Conservation (phyloP, 257 asterid genomes). For the Eustoma russellianum region DNA sequence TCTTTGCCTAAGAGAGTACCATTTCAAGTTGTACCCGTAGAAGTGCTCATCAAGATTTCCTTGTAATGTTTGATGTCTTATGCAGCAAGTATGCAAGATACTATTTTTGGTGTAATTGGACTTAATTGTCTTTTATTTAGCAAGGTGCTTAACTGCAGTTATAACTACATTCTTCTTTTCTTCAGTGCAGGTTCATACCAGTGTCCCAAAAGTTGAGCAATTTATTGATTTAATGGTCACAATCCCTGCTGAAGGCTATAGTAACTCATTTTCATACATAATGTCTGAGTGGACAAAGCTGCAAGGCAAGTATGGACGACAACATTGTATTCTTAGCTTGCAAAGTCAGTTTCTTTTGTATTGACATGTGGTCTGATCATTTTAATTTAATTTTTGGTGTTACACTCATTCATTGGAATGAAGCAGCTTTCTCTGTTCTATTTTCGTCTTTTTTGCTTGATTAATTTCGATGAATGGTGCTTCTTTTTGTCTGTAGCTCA, state of each 20-base stretch:
- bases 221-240: slow-evolving; percentile 75
- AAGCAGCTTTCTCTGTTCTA: no score
- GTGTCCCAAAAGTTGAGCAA: slow-evolving; percentile 71
- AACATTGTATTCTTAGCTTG: slow-evolving; percentile 1
- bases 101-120: background rate
- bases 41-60: background rate
- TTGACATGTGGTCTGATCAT: background rate
- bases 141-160: slow-evolving; percentile 6
- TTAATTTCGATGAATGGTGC: no score
- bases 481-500: no score
- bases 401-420: no score
- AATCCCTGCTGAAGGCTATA: slow-evolving; percentile 67
- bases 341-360: background rate
- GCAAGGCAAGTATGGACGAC: slow-evolving; percentile 61
- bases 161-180: slow-evolving; percentile 7
- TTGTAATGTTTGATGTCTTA: background rate
- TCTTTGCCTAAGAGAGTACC: background rate
- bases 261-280: slow-evolving; percentile 67
- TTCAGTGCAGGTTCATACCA: slow-evolving; percentile 79
- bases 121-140: background rate
- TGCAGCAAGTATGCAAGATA: background rate
- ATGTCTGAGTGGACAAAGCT: slow-evolving; percentile 88
- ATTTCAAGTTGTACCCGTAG: background rate
- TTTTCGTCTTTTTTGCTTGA: no score
- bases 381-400: background rate